Evolutionary conservation across 2,329 filamentous ascomycete genomes (phyloP), one percentile per base, ranked within the genome.

Genomic region (Aspergillus calidoustus): DNA sequence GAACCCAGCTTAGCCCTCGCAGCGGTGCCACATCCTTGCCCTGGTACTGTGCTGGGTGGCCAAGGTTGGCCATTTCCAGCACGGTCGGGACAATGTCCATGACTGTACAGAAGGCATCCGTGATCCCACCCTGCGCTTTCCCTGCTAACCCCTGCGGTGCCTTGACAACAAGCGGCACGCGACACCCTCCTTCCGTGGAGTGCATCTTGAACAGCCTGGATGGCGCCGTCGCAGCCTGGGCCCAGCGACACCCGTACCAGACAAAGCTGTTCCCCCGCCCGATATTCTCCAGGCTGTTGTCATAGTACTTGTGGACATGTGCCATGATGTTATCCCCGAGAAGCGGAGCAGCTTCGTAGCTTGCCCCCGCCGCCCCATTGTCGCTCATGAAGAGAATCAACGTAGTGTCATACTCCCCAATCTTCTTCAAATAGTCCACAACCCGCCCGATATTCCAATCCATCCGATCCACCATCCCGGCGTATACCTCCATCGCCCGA

Each of bases 321-420:
- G 82, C 78, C 68, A 86, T 81, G 66, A 86, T 83, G 22, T 78
- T 79, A 50, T 82, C 81, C 57, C 82, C 77, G 3, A 87, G 80
- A 55, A 87, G 83, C 0, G 85, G 86, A 55, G 83, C 82, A 5
- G 85, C 84, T 67, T 88, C 85, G 63, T 86, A 84, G 1, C 80
- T 80, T 15, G 83, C 83, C 9, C 86, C 86, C 66, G 88, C 86
- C 15, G 86, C 86, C 2, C 86, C 86, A 63, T 89, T 88, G 73
- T 89, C 86, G 1, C 81, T 85, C 77, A 88, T 83, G 79, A 89
- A 89, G 68, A 83, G 81, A 51, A 89, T 79, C 62, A 88, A 84
- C 2, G 87, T 89, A 70, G 89, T 87, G 65, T 89, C 86, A 0
- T 86, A 77, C 69, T 89, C 86, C 58, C 81, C 84, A 2, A 81